phyloP scores from a whole-genome alignment of 768 basidiomycete genomes.

The Lepiota brunneoincarnata region DNA sequence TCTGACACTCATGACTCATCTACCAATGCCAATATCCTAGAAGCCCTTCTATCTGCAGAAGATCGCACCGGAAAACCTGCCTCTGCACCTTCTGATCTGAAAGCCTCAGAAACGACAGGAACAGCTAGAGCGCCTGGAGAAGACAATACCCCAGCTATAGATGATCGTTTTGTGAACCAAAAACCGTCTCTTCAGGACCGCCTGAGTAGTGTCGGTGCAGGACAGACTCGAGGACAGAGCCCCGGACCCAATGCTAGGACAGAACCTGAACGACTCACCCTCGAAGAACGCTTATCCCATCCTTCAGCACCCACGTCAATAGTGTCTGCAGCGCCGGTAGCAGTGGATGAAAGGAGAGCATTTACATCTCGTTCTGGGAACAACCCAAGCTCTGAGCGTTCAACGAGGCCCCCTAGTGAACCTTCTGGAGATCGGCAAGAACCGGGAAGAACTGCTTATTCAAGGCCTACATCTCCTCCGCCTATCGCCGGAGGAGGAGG shows the following conservation, averaged over 20 bases:
- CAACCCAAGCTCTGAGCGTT: not conserved
- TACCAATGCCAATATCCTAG: not conserved
- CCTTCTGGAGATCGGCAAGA: not conserved
- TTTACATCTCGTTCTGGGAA: not conserved
- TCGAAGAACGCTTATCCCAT: conserved; percentile 6
- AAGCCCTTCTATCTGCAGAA: not conserved
- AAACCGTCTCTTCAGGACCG: conserved; percentile 8
- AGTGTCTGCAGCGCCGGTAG: not conserved
- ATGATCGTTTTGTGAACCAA: not conserved
- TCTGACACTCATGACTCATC: not conserved
- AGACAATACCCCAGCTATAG: not conserved
- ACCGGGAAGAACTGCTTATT: not conserved
- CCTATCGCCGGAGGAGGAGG: not conserved
- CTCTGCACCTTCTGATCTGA: not conserved
- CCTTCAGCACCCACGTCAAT: not conserved
- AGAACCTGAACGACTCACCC: conserved; percentile 2
- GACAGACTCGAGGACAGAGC: not conserved
- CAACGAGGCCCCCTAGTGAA: not conserved
- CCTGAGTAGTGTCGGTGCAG: not conserved
- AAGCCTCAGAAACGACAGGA: not conserved
- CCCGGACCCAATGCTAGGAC: not conserved
- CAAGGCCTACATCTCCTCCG: conserved; percentile 1
- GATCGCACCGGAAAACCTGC: not conserved
- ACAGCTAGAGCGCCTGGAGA: no score
- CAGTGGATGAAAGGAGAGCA: not conserved